phyloP scores from a whole-genome alignment of 73 alveolate genomes.

The Urostyla sp. region DNA sequence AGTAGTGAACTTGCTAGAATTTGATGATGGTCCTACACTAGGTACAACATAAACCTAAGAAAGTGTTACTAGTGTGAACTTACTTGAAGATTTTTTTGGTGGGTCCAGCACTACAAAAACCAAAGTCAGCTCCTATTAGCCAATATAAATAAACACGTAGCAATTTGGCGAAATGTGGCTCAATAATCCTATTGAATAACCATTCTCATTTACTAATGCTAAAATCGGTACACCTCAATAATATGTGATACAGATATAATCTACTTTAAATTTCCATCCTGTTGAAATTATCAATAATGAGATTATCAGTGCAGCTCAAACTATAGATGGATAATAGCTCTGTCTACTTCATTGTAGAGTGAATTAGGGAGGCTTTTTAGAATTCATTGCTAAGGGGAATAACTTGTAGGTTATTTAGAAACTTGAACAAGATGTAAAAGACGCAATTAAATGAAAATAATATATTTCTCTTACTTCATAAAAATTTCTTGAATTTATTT shows the following conservation, averaged over 20 bases:
- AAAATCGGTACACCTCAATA: conserved; percentile 69
- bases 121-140: conserved; percentile 26
- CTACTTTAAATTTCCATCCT: conserved; percentile 71
- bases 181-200: conserved; percentile 69
- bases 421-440: too few species aligned
- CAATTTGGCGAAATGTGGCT: conserved; percentile 86
- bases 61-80: conserved; percentile 43
- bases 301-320: conserved; percentile 79
- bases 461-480: too few species aligned
- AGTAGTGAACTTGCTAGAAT: conserved; percentile 41
- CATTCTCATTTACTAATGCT: conserved; percentile 55
- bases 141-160: conserved; percentile 72
- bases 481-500: too few species aligned
- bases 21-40: neutral
- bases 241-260: conserved; percentile 65
- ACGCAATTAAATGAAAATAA: too few species aligned
- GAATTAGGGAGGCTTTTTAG: conserved; percentile 59
- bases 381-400: conserved; percentile 7
- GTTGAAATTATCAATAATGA: conserved; percentile 87
- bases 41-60: neutral
- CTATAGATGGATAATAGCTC: conserved; percentile 41
- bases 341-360: conserved; percentile 80
- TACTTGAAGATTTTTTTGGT: conserved; percentile 74
- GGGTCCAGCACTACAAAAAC: conserved; percentile 53
- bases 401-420: neutral